phyloP scores from a whole-genome alignment of 2,329 filamentous ascomycete species.

The Ophiostoma novo-ulmi region DNA sequence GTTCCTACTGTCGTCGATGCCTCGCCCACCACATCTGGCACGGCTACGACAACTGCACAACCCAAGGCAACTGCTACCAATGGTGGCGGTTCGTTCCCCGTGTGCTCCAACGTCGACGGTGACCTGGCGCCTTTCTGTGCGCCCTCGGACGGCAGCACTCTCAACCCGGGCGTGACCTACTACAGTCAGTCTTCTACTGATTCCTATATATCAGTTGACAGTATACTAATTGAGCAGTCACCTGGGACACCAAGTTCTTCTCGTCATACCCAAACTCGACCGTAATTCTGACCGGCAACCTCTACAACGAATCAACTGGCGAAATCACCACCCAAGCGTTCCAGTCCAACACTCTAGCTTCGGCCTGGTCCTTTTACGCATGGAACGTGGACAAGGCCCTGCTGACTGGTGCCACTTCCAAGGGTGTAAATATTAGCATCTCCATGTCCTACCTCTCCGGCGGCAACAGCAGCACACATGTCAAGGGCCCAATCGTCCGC shows the following conservation, averaged over 20 bases:
- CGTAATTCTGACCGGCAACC: constrained; percentile 37
- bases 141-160: constrained; percentile 41
- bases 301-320: constrained; percentile 39
- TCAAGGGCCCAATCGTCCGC: constrained; percentile 41
- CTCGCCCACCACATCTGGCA: constrained; percentile 28
- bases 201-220: background rate
- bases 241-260: constrained; percentile 53
- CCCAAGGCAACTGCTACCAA: constrained; percentile 43
- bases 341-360: constrained; percentile 35
- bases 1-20: constrained; percentile 37
- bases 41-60: constrained; percentile 35
- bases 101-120: constrained; percentile 47
- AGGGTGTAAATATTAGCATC: constrained; percentile 45
- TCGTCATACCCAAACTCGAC: constrained; percentile 38
- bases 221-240: constrained; percentile 39
- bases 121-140: constrained; percentile 48
- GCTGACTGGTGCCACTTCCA: constrained; percentile 35
- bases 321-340: constrained; percentile 33
- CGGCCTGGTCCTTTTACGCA: constrained; percentile 46
- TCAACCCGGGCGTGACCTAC: constrained; percentile 46
- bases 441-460: constrained; percentile 38
- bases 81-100: constrained; percentile 45
- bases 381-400: constrained; percentile 39
- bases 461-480: constrained; percentile 27
- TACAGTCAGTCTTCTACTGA: constrained; percentile 40